phyloP scores from a whole-genome alignment of 2,329 filamentous ascomycete species.

The Fusarium sp. region DNA sequence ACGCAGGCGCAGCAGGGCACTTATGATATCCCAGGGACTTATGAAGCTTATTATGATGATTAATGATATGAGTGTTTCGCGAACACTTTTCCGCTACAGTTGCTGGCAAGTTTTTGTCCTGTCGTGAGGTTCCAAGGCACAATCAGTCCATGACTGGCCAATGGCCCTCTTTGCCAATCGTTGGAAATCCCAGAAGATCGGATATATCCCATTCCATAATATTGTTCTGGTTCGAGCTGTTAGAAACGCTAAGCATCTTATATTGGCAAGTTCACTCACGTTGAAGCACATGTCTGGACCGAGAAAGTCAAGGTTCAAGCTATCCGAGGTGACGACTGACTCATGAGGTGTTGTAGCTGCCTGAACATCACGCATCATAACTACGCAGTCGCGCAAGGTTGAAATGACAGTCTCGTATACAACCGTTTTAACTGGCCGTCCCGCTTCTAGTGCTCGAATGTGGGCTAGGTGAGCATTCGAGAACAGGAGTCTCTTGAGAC shows the following conservation, averaged over 20 bases:
- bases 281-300: slow-evolving; percentile 35
- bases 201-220: slow-evolving; percentile 46
- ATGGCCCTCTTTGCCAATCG: slow-evolving; percentile 7
- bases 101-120: background rate
- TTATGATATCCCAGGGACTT: slow-evolving; percentile 60
- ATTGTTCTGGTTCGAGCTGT: slow-evolving; percentile 34
- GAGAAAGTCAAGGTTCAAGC: slow-evolving; percentile 33
- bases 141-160: slow-evolving; percentile 33
- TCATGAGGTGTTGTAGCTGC: slow-evolving; percentile 39
- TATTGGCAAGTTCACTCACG: slow-evolving; percentile 20
- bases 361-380: slow-evolving; percentile 29
- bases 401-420: slow-evolving; percentile 41
- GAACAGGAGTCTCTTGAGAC: slow-evolving; percentile 45
- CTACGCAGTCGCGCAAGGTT: slow-evolving; percentile 38
- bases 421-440: slow-evolving; percentile 36
- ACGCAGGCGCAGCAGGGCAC: slow-evolving; percentile 70
- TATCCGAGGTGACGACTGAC: slow-evolving; percentile 25
- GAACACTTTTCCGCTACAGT: background rate
- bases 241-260: background rate
- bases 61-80: slow-evolving; percentile 13
- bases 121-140: background rate
- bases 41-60: slow-evolving; percentile 67
- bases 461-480: slow-evolving; percentile 41
- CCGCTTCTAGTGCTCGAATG: slow-evolving; percentile 43
- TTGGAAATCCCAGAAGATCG: slow-evolving; percentile 42